Base-by-base conservation (phyloP, 106 monocot species). In the Allium fistulosum region DNA sequence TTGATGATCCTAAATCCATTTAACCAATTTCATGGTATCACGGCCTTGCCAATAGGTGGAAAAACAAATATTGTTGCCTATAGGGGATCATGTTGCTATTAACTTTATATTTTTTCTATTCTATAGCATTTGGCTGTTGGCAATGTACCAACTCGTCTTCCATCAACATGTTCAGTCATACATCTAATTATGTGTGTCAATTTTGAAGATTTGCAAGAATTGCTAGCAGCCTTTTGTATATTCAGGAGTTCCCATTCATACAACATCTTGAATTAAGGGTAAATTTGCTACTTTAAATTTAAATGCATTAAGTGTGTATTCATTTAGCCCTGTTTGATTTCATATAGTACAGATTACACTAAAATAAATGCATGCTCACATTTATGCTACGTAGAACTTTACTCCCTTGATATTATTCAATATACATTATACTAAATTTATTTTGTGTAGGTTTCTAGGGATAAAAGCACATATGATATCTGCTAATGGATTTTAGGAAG, bases 161-260 rank as follows among this genome's bases (percentile, higher is more conserved):
- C 51, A 8, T 26, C 17, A 11, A 14, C 62, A 37, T 63, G 26
- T 17, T 45, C 18, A 13, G 6, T 63, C 27, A 28, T 5, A 48
- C 1, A 69, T 58, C 37, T 46, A 13, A 4, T 26, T 45, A n/a
- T 58, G 13, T 14, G 47, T 57, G 37, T 69, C 45, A 57, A 58
- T 45, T 58, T 69, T 69, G 57, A 57, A 46, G 57, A 46, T 46
- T 0, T 58, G 69, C 26, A 51, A 68, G 51, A 50, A 4, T 14
- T 68, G 18, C 26, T 53, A 9, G 67, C 22, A 7, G 67, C 52
- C 51, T 11, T 68, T 51, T 68, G 67, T 26, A 26, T 51, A 18
- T 68, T 68, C 53, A 14, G n/a, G n/a, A n/a, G n/a, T n/a, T n/a
- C n/a, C n/a, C n/a, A n/a, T 6, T 52, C 14, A 52, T 68, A 22